Evolutionary conservation across 2,329 filamentous ascomycete species (phyloP).

Genomic region (Penicillium sp.): DNA sequence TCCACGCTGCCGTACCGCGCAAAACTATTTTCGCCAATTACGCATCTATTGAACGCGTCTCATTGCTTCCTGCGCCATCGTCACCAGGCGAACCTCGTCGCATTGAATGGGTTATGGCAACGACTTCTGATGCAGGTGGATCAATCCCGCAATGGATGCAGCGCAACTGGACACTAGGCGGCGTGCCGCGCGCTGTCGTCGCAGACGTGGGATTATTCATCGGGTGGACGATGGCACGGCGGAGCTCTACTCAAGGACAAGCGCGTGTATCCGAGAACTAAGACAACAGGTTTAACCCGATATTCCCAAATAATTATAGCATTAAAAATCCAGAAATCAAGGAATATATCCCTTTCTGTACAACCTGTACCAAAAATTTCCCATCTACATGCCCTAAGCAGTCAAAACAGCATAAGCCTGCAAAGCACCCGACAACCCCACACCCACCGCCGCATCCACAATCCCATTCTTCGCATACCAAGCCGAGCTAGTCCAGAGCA

Average conservation of each 20-base stretch:
- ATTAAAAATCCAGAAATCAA: background rate
- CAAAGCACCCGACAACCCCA: constrained; percentile 21
- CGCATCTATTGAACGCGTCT: constrained; percentile 33
- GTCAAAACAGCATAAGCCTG: constrained; percentile 21
- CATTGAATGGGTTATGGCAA: constrained; percentile 36
- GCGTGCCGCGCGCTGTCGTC: constrained; percentile 34
- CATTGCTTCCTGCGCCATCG: constrained; percentile 3
- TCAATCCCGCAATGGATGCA: constrained; percentile 36
- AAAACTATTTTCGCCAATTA: constrained; percentile 31
- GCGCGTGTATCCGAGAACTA: too few relatives aligned
- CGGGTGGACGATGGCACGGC: constrained; percentile 25
- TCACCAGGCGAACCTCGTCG: constrained; percentile 1
- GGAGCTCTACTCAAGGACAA: constrained; percentile 1
- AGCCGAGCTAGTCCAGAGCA: constrained; percentile 27
- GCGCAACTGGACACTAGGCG: constrained; percentile 34
- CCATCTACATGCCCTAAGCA: too few relatives aligned
- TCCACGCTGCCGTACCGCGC: constrained; percentile 20
- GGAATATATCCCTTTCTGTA: too few relatives aligned
- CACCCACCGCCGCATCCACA: constrained; percentile 18
- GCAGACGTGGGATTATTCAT: constrained; percentile 39
- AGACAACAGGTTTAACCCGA: too few relatives aligned
- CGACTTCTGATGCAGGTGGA: constrained; percentile 34
- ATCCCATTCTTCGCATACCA: constrained; percentile 30
- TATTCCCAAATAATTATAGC: too few relatives aligned
- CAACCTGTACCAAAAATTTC: too few relatives aligned